Evolutionary conservation across 2,329 filamentous ascomycete species (phyloP), one percentile per base, ranked within the genome.

Genomic region (Claviceps maximensis): DNA sequence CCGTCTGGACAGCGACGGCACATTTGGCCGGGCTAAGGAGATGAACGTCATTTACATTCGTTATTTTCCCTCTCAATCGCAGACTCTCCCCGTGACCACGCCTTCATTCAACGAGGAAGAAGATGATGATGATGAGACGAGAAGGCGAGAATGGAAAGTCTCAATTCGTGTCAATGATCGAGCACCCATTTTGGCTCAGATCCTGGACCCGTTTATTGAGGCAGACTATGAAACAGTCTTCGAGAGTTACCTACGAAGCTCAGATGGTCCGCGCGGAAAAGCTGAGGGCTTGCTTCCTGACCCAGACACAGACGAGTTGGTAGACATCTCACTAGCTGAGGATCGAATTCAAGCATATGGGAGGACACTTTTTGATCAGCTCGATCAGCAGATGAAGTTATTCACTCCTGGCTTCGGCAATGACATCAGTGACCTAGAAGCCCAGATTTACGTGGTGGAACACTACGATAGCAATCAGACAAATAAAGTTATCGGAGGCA

Each of bases 401-500:
- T 54, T 61, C n/a, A 53, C 49, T 5, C 4, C 27, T 25, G 42
- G 42, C 50, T 8, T 4, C 5, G 33, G 49, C 23, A 31, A 44
- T 5, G 54, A 54, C 8, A 48, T 52, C 2, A 53, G 53, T 9
- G 50, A 51, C 2, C 54, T 47, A 3, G 57, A 61, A 21, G 54
- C 55, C 19, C 62, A 63, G 45, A 49, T 63, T 36, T 57, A 61
- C 49, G 52, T 65, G 50, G 54, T 61, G 15, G 61, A 65, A 51
- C 54, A 61, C 49, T 54, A 64, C 50, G 55, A 59, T 33, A 44
- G 40, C 47, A 51, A 56, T 51, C 47, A 29, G 19, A 38, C 49
- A 9, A 36, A 50, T 13, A 45, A 46, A 19, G 44, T 25, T 7
- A 40, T 47, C 23, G 50, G 56, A 40, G 54, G 59, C 29, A 59